Evolutionary conservation across 1,284 basidiomycete genomes (phyloP).

Genomic region (Cerioporus squamosus): DNA sequence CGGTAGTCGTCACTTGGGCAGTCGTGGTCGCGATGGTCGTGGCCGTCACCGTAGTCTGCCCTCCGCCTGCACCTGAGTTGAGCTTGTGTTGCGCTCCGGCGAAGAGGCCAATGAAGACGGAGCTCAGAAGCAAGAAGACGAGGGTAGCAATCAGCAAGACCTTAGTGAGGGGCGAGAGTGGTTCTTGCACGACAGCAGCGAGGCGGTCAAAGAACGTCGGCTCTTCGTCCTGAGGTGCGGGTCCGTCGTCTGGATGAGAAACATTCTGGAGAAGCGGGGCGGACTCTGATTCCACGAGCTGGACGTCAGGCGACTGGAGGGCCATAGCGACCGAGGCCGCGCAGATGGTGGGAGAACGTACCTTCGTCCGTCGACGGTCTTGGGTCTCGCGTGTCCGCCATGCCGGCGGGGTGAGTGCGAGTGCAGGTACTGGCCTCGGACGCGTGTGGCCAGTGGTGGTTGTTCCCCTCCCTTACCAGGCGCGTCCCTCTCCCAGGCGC

Average conservation of each 20-base stretch:
- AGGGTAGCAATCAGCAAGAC: slow-evolving; percentile 79
- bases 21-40: slow-evolving; percentile 33
- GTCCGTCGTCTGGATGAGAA: slow-evolving; percentile 31
- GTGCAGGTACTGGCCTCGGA: background rate
- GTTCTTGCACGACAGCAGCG: slow-evolving; percentile 66
- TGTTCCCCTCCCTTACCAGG: background rate
- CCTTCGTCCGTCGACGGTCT: slow-evolving; percentile 33
- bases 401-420: slow-evolving; percentile 18
- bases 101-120: slow-evolving; percentile 92
- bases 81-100: slow-evolving; percentile 84
- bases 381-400: slow-evolving; percentile 29
- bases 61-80: slow-evolving; percentile 46
- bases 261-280: slow-evolving; percentile 37
- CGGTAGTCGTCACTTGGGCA: slow-evolving; percentile 29
- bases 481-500: background rate
- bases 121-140: slow-evolving; percentile 79
- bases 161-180: slow-evolving; percentile 85
- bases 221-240: slow-evolving; percentile 2
- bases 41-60: slow-evolving; percentile 37
- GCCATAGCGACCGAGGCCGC: slow-evolving; percentile 9
- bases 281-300: slow-evolving; percentile 27
- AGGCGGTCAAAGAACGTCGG: slow-evolving; percentile 51
- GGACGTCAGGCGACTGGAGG: slow-evolving; percentile 18
- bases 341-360: slow-evolving; percentile 7
- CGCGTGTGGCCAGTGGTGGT: slow-evolving; percentile 15